A percentile compares a stretch with the other conserved stretches of the same genome.
phyloP scores from a whole-genome alignment of 768 basidiomycete species.

The Amanita exitialis region DNA sequence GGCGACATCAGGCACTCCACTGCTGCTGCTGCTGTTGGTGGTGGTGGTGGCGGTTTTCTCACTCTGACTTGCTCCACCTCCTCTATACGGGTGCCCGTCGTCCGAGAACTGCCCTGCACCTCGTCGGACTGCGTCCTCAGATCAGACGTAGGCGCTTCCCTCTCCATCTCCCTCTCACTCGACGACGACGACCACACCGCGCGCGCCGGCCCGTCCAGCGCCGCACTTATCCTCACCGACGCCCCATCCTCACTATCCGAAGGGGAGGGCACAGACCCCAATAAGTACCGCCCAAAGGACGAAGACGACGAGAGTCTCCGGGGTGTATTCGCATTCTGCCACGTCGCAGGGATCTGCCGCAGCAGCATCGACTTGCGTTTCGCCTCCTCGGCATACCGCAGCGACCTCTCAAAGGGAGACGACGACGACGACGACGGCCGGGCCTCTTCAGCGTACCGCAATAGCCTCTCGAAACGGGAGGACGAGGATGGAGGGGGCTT shows the following conservation, averaged over 20 bases:
- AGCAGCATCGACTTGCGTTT: not conserved
- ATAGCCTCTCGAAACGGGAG: not conserved
- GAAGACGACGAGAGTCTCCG: not conserved
- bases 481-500: not conserved
- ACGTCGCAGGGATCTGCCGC: not conserved
- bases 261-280: not conserved
- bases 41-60: no score
- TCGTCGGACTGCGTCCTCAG: not conserved
- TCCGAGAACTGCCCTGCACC: not conserved
- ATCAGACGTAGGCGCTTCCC: not conserved
- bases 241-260: not conserved
- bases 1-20: not conserved
- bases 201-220: not conserved
- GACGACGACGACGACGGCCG: no score
- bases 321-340: not conserved
- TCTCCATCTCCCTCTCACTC: not conserved
- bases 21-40: no score
- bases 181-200: not conserved
- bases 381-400: not conserved
- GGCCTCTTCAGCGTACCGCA: not conserved
- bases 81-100: no score
- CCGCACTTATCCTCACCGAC: not conserved
- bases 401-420: no score
- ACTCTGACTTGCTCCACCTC: no score
- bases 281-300: not conserved